Conservation (phyloP, 2,329 filamentous ascomycete genomes). For the Mycosphaerelloides madeirae region DNA sequence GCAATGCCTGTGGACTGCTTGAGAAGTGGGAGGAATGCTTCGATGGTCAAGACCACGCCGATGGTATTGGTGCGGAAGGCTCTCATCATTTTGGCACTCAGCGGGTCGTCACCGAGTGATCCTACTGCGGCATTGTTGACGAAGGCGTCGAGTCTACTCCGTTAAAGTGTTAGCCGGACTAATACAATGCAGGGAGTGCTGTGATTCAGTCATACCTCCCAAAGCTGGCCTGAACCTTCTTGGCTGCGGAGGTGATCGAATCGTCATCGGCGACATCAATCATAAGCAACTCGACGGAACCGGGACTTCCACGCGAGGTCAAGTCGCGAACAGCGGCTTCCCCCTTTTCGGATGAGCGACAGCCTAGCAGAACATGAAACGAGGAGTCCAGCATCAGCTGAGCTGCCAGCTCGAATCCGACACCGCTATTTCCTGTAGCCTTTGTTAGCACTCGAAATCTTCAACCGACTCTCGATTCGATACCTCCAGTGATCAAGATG, state of each 20-base stretch:
- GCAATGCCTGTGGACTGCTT: slow-evolving; percentile 18
- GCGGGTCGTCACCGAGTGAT: slow-evolving; percentile 12
- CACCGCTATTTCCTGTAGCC: slow-evolving; percentile 38
- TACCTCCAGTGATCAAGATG: too few relatives aligned
- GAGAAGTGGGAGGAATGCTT: slow-evolving; percentile 27
- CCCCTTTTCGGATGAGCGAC: slow-evolving; percentile 38
- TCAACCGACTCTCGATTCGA: too few relatives aligned
- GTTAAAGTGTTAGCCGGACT: slow-evolving; percentile 3
- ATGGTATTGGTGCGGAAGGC: slow-evolving; percentile 27
- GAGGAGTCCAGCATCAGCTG: slow-evolving; percentile 29
- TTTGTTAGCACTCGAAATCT: too few relatives aligned
- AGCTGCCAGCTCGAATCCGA: slow-evolving; percentile 43
- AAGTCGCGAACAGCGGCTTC: slow-evolving; percentile 29
- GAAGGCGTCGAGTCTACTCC: slow-evolving; percentile 34
- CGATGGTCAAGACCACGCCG: slow-evolving; percentile 20
- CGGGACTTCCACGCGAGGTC: slow-evolving; percentile 14
- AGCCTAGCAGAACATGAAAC: slow-evolving; percentile 37
- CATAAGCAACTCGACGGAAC: slow-evolving; percentile 21
- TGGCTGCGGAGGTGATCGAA: slow-evolving; percentile 23
- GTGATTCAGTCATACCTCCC: too few relatives aligned
- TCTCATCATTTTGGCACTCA: slow-evolving; percentile 22
- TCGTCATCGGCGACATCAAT: slow-evolving; percentile 24
- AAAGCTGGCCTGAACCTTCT: slow-evolving; percentile 7
- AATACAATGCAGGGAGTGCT: too few relatives aligned
- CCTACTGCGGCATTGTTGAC: slow-evolving; percentile 38